Base-by-base conservation (phyloP, 805 yeast genomes). In the Kuraishia floccosa region DNA sequence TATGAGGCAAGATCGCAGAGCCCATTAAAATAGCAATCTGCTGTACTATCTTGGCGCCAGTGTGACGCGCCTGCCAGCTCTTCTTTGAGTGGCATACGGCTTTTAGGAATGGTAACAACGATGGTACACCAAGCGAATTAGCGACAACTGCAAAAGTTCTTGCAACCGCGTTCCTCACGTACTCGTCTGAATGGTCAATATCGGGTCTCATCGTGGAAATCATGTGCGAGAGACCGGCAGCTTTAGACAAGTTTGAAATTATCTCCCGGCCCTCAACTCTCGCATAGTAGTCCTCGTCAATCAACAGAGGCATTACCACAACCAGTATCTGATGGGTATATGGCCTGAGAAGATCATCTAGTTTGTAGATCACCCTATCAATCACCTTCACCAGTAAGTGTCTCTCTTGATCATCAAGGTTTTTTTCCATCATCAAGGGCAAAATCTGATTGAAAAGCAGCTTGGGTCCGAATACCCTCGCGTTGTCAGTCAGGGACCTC, bases 101-200 rank as follows among this genome's bases (percentile, higher is more conserved):
- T 38, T 66, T 71, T 23, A 89, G 49, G 47, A 89, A 89, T 1
- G 96, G 96, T 9, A 91, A 45, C 28, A 84, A 50, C 5, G 70
- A 55, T 2, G 68, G 75, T 6, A 85, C 58, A 1, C 96, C 96
- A 23, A 87, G 50, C 0, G 95, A 71, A 28, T 73, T 70, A 0
- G 93, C 86, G 2, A 81, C 85, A 4, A 85, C 80, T 0, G 96
- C 96, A 49, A 87, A 63, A 1, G 86, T 72, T 33, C 89, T 60
- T 0, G 96, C 71, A 0, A 93, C 77, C 1, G 75, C 61, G 42
- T 79, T 78, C 32, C 96, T 60, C 6, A 81, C 76, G 41, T 74
- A 76, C 42, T 86, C 96, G 45, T 87, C 96, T 7, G 66, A 66
- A 42, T 80, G 75, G 40, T 81, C 94, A 27, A 91, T 68, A 50